Evolutionary conservation across 139 green algal species (phyloP).

Genomic region (Haematococcus sp.): DNA sequence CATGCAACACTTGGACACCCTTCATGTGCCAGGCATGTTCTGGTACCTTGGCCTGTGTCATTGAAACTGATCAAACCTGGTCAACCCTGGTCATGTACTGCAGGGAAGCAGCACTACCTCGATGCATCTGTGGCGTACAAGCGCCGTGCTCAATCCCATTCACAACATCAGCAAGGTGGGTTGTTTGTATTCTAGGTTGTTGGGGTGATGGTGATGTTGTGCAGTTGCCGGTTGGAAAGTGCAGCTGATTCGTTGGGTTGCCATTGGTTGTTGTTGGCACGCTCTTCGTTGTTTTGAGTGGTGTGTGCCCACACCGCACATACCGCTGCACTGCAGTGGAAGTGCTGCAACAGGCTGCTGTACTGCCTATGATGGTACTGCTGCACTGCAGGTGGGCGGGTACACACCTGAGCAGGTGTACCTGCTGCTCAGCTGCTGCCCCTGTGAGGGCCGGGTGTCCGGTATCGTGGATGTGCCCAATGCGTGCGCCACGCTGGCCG

Average conservation of each 20-base stretch:
- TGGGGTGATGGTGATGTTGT: too few relatives aligned
- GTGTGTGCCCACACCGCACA: too few relatives aligned
- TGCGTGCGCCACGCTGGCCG: constrained; percentile 37
- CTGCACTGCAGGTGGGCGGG: background rate
- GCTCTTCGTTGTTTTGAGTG: too few relatives aligned
- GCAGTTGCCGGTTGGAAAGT: too few relatives aligned
- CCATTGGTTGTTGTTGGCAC: too few relatives aligned
- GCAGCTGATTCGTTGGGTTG: too few relatives aligned
- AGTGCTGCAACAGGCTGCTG: too few relatives aligned
- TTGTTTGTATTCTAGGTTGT: background rate
- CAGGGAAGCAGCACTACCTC: constrained; percentile 72
- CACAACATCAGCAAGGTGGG: constrained; percentile 73
- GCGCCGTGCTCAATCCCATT: constrained; percentile 73
- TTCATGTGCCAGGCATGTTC: too few relatives aligned
- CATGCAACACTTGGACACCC: background rate
- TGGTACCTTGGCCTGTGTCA: background rate
- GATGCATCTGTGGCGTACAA: constrained; percentile 76
- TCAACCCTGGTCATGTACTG: too few relatives aligned
- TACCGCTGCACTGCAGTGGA: too few relatives aligned
- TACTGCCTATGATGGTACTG: constrained; percentile 11
- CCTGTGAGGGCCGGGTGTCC: constrained; percentile 67
- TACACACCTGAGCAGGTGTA: constrained; percentile 54
- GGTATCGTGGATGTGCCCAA: constrained; percentile 81
- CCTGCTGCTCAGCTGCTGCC: constrained; percentile 76
- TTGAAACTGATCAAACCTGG: too few relatives aligned